Evolutionary conservation across 2,329 filamentous ascomycete species (phyloP).

Genomic region (Zymoseptoria passerinii): DNA sequence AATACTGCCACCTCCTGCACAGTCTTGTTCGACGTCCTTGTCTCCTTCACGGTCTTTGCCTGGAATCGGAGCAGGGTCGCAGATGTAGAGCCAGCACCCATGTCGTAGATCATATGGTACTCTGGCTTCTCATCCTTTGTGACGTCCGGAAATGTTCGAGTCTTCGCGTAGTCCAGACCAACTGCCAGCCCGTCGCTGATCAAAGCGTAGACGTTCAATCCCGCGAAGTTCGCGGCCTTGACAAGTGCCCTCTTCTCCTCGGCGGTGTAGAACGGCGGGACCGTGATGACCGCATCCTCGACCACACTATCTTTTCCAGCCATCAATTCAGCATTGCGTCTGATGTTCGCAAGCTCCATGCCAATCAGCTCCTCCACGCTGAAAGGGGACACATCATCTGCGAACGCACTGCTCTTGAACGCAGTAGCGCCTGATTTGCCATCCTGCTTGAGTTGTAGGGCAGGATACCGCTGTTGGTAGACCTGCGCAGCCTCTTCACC

Average conservation of each 20-base stretch:
- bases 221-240: slow-evolving; percentile 77
- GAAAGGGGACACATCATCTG: slow-evolving; percentile 55
- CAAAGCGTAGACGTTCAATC: slow-evolving; percentile 73
- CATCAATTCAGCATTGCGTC: slow-evolving; percentile 74
- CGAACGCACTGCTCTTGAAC: slow-evolving; percentile 72
- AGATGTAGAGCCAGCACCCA: slow-evolving; percentile 92
- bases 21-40: slow-evolving; percentile 92
- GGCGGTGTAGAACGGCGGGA: slow-evolving; percentile 81
- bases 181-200: slow-evolving; percentile 88
- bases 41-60: slow-evolving; percentile 77
- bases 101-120: slow-evolving; percentile 89
- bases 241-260: slow-evolving; percentile 84
- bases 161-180: slow-evolving; percentile 89
- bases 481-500: slow-evolving; percentile 49
- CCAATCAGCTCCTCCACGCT: slow-evolving; percentile 88
- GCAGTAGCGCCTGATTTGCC: slow-evolving; percentile 58
- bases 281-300: slow-evolving; percentile 76
- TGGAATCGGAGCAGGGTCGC: slow-evolving; percentile 87
- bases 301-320: slow-evolving; percentile 68
- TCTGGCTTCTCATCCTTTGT: slow-evolving; percentile 79
- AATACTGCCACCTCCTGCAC: slow-evolving; percentile 89
- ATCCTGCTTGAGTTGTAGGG: slow-evolving; percentile 58
- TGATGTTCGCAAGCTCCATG: slow-evolving; percentile 91
- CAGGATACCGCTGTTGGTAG: slow-evolving; percentile 71
- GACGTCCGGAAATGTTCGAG: slow-evolving; percentile 76